phyloP scores from a whole-genome alignment of 202 grass and related monocot species.

The Hordeum pubiflorum region DNA sequence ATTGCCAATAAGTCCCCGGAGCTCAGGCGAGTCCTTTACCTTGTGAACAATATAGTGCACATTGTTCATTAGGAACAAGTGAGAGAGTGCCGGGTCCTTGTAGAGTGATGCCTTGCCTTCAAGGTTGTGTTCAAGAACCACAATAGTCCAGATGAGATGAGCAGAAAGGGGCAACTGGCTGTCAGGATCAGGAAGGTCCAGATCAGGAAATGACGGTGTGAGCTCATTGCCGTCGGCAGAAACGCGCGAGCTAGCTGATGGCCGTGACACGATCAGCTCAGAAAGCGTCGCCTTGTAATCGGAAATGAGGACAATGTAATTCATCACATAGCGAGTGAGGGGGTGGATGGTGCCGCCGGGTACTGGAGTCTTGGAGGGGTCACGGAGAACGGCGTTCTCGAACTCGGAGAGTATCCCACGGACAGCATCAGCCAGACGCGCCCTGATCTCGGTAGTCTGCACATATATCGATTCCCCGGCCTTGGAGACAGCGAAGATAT shows the following conservation, averaged over 20 bases:
- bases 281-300: conserved; percentile 66
- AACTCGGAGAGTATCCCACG: conserved; percentile 82
- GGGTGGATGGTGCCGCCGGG: conserved; percentile 88
- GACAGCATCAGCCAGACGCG: conserved; percentile 61
- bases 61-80: conserved; percentile 93
- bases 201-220: conserved; percentile 32
- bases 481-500: conserved; percentile 53
- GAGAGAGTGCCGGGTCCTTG: conserved; percentile 55
- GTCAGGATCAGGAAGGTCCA: conserved; percentile 61
- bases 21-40: conserved; percentile 64
- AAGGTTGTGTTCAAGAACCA: conserved; percentile 69
- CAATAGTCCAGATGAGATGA: conserved; percentile 74
- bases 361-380: conserved; percentile 57
- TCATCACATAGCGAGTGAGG: conserved; percentile 92
- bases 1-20: conserved; percentile 60
- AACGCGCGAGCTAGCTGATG: conserved; percentile 36
- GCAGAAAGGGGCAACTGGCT: conserved; percentile 52
- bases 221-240: conserved; percentile 31
- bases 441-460: conserved; percentile 52
- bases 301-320: conserved; percentile 66
- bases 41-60: conserved; percentile 85
- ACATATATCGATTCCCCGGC: conserved; percentile 55
- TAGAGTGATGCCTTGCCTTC: conserved; percentile 74
- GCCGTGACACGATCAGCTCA: conserved; percentile 55
- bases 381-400: conserved; percentile 71